phyloP scores from a whole-genome alignment of 768 basidiomycete species.

The Suillus cothurnatus region DNA sequence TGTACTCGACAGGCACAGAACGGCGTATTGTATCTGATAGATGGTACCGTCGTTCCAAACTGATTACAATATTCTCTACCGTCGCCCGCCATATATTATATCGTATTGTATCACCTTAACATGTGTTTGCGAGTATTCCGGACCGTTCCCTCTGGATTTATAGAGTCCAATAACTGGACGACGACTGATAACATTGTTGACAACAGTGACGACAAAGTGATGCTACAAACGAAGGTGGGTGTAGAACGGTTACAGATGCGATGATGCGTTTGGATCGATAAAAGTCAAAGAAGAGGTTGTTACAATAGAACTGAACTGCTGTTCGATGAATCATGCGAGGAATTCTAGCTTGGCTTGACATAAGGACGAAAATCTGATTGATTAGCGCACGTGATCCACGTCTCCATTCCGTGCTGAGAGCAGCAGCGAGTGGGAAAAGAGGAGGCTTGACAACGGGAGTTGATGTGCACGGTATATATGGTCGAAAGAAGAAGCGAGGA shows the following conservation, averaged over 20 bases:
- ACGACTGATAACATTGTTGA: constrained; percentile 6
- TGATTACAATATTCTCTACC: background rate
- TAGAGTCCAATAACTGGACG: constrained; percentile 2
- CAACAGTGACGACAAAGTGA: constrained; percentile 9
- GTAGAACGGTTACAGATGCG: constrained; percentile 24
- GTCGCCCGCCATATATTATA: background rate
- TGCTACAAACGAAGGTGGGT: constrained; percentile 32
- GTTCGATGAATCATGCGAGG: constrained; percentile 22
- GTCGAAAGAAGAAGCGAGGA: constrained; percentile 3
- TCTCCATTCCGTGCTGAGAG: constrained; percentile 22
- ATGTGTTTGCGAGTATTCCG: background rate
- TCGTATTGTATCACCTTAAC: background rate
- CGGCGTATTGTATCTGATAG: background rate
- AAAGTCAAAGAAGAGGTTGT: constrained; percentile 15
- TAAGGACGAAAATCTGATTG: background rate
- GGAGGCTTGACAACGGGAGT: constrained; percentile 15
- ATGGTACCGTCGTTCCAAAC: background rate
- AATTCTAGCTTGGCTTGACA: constrained; percentile 27
- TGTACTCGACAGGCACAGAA: constrained; percentile 36
- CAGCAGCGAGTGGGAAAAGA: constrained; percentile 21
- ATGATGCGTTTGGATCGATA: constrained; percentile 24
- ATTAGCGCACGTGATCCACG: constrained; percentile 27
- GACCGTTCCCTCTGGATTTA: background rate
- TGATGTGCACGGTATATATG: constrained; percentile 11
- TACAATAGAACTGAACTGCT: constrained; percentile 25